A percentile compares a stretch with the other conserved stretches of the same genome.
phyloP scores from a whole-genome alignment of 1,284 basidiomycete genomes.

The Xerocomus amazonicus region DNA sequence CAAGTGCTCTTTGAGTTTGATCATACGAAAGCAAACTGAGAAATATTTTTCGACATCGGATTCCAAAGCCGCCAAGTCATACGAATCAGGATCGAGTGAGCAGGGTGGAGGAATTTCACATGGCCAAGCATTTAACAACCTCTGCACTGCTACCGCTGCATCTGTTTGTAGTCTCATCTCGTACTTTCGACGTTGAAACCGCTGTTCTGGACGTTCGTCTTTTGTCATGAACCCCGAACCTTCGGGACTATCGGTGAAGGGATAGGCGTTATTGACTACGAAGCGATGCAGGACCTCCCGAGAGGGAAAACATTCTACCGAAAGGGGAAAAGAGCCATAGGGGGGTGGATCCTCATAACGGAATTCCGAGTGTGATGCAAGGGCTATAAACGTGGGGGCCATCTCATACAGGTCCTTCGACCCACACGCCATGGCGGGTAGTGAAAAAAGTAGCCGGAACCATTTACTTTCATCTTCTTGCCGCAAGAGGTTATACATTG shows the following conservation, averaged over 20 bases:
- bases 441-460: slow-evolving; percentile 32
- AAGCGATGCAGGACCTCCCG: not conserved
- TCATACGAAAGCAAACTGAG: not conserved
- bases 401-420: slow-evolving; percentile 10
- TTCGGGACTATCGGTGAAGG: slow-evolving; percentile 18
- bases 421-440: slow-evolving; percentile 32
- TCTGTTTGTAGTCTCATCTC: slow-evolving; percentile 8
- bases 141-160: not conserved
- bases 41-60: slow-evolving; percentile 6
- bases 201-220: not conserved
- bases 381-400: slow-evolving; percentile 30
- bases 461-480: slow-evolving; percentile 6
- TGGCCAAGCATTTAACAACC: slow-evolving; percentile 18
- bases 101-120: slow-evolving; percentile 5
- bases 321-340: slow-evolving; percentile 11
- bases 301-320: slow-evolving; percentile 10
- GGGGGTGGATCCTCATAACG: slow-evolving; percentile 9
- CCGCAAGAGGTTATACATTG: slow-evolving; percentile 32
- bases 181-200: slow-evolving; percentile 9
- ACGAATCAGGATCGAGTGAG: slow-evolving; percentile 5
- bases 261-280: slow-evolving; percentile 1
- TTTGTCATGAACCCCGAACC: not conserved
- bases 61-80: slow-evolving; percentile 4
- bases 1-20: slow-evolving; percentile 16
- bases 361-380: slow-evolving; percentile 24